Evolutionary conservation across 2,329 filamentous ascomycete genomes (phyloP).

Genomic region (Tricladium varicosporioides): DNA sequence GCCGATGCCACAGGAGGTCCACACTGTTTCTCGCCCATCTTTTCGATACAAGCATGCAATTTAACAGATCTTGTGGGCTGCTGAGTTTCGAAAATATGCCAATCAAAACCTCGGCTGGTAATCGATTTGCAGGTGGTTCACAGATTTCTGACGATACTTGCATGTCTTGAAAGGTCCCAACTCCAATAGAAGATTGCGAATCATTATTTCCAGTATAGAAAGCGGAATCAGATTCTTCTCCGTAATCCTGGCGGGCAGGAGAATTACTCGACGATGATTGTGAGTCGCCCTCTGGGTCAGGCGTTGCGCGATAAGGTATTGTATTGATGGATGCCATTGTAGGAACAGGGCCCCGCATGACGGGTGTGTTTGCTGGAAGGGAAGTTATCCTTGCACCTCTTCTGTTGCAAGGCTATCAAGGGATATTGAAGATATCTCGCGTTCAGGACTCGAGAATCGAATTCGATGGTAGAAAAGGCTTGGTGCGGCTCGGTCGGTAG

Average conservation of each 20-base stretch:
- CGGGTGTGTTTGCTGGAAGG: conserved; percentile 7
- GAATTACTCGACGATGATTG: conserved; percentile 63
- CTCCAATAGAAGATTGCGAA: conserved; percentile 86
- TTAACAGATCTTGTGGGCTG: conserved; percentile 72
- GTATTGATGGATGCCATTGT: conserved; percentile 26
- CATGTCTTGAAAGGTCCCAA: conserved; percentile 74
- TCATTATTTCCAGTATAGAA: conserved; percentile 89
- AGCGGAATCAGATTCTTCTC: conserved; percentile 70
- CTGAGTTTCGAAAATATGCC: conserved; percentile 84
- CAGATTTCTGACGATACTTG: conserved; percentile 66
- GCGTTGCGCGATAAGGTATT: conserved; percentile 26
- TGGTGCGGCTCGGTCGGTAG: neutral
- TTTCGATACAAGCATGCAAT: conserved; percentile 92
- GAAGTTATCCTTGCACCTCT: neutral
- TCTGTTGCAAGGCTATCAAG: neutral
- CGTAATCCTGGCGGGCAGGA: conserved; percentile 73
- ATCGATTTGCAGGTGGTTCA: conserved; percentile 74
- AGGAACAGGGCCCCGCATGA: conserved; percentile 28
- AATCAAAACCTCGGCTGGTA: conserved; percentile 94
- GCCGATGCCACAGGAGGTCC: conserved; percentile 91
- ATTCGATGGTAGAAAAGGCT: no score
- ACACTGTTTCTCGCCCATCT: conserved; percentile 91
- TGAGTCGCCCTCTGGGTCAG: conserved; percentile 33
- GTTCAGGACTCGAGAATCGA: no score
- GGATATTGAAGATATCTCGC: neutral